Conservation (phyloP, 2,329 filamentous ascomycete genomes). For the Diaporthe destruens region DNA sequence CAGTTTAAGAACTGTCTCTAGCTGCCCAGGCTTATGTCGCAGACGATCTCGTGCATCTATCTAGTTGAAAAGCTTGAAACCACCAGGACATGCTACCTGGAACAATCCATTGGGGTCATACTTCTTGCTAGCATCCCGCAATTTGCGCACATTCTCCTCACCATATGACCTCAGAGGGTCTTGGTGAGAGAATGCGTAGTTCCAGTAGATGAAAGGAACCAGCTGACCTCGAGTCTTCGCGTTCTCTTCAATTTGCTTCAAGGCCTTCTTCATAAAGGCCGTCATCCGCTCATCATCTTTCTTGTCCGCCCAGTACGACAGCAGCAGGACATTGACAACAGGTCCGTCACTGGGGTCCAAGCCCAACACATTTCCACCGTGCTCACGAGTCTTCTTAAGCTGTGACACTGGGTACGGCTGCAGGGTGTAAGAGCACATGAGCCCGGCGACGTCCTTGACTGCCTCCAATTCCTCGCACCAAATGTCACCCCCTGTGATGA, state of each 20-base stretch:
- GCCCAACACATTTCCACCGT: background rate
- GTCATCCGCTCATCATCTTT: background rate
- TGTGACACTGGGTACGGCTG: constrained; percentile 13
- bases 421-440: constrained; percentile 5
- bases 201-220: background rate
- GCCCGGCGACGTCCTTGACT: constrained; percentile 4
- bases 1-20: too few species aligned
- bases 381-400: background rate
- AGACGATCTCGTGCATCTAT: background rate
- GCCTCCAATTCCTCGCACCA: background rate
- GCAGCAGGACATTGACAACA: background rate
- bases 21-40: too few species aligned
- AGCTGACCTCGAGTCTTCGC: background rate
- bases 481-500: background rate
- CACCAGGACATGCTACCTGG: background rate
- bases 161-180: background rate
- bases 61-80: background rate
- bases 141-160: background rate
- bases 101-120: background rate
- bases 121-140: background rate
- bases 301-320: background rate
- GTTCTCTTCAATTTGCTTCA: background rate
- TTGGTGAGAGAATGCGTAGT: background rate
- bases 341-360: background rate
- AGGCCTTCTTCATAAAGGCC: background rate